Evolutionary conservation across 2,329 filamentous ascomycete species (phyloP).

Genomic region (Chalara sp.): DNA sequence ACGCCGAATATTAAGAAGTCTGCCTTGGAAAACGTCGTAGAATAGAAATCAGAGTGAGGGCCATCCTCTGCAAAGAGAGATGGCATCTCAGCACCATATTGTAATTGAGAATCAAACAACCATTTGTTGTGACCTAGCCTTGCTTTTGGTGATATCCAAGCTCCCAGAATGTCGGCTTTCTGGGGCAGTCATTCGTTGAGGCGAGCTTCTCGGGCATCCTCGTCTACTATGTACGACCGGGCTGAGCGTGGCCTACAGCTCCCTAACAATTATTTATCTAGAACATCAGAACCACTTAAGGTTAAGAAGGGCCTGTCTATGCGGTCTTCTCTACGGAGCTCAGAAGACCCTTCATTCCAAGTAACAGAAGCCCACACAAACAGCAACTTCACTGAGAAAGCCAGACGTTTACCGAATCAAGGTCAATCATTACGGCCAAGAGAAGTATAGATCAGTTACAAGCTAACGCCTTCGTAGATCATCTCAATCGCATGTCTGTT

Average conservation of each 20-base stretch:
- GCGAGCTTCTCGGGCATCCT: not conserved
- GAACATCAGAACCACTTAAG: not conserved
- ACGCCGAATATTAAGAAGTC: no score
- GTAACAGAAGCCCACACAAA: not conserved
- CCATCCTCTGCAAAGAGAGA: no score
- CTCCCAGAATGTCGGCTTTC: no score
- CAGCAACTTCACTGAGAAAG: not conserved
- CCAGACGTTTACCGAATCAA: not conserved
- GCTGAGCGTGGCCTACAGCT: conserved; percentile 4
- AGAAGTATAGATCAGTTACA: not conserved
- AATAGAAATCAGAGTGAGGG: no score
- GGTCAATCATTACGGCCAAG: not conserved
- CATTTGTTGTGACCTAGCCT: no score
- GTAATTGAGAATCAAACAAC: no score
- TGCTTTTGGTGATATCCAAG: no score
- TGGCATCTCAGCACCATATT: no score
- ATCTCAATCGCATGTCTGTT: not conserved
- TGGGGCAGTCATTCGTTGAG: no score
- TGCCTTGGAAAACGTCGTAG: no score
- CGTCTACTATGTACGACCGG: not conserved
- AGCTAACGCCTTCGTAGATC: not conserved
- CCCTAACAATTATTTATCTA: not conserved
- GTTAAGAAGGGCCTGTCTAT: conserved; percentile 1
- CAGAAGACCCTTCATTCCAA: not conserved
- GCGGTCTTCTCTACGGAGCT: conserved; percentile 2